A percentile compares a stretch with the other conserved stretches of the same genome.
Conservation (phyloP, 2,329 filamentous ascomycete genomes). For the Sclerotinia borealis region DNA sequence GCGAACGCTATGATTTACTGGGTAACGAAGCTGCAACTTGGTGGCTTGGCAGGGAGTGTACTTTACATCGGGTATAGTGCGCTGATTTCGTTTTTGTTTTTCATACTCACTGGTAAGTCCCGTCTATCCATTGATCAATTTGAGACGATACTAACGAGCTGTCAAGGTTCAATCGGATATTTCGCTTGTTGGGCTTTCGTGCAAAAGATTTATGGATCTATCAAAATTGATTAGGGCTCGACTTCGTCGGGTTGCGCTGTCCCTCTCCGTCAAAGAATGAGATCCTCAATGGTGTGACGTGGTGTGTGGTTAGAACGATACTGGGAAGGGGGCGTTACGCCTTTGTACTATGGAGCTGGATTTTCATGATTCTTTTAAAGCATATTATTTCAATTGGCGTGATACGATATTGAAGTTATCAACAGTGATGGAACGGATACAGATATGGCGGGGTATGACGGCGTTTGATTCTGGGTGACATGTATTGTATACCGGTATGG, state of each 20-base stretch:
- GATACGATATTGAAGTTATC: not conserved
- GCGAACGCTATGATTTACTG: slow-evolving; percentile 87
- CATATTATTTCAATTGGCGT: not conserved
- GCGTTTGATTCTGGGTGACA: not conserved
- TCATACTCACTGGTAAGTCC: slow-evolving; percentile 81
- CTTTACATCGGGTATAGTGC: slow-evolving; percentile 91
- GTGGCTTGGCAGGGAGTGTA: slow-evolving; percentile 77
- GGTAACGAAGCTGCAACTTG: slow-evolving; percentile 78
- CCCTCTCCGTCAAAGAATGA: not conserved
- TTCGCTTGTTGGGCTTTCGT: slow-evolving; percentile 94
- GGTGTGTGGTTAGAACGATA: not conserved
- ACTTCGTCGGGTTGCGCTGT: not conserved
- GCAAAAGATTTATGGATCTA: slow-evolving; percentile 89
- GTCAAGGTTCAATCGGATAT: slow-evolving; percentile 83
- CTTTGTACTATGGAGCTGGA: not conserved
- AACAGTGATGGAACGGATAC: not conserved
- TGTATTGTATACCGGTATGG: slow-evolving; percentile 2
- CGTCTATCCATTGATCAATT: not conserved
- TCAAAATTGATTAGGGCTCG: slow-evolving; percentile 76
- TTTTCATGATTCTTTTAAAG: not conserved
- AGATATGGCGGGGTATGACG: not conserved
- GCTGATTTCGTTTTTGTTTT: slow-evolving; percentile 84
- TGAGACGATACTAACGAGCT: slow-evolving; percentile 18
- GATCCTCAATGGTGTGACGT: not conserved
- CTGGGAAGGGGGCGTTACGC: not conserved